Conservation (phyloP, 2,329 filamentous ascomycete genomes). For the Penicillium expansum region DNA sequence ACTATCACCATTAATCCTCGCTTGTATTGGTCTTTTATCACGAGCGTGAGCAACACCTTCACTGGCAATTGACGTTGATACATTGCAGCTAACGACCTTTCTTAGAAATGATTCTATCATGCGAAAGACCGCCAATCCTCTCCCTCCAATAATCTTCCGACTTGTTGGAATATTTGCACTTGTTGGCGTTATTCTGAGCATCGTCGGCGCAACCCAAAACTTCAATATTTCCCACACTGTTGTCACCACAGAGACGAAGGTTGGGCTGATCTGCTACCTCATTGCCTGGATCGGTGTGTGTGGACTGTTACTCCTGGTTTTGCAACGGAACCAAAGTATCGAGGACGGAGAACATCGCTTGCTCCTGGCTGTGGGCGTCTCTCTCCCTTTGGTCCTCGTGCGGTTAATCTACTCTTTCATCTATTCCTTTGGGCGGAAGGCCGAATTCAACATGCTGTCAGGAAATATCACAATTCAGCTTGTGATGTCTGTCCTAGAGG, state of each 20-base stretch:
- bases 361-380: conserved; percentile 27
- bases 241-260: background rate
- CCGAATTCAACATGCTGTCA: conserved; percentile 21
- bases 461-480: conserved; percentile 28
- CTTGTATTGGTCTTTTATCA: conserved; percentile 15
- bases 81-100: background rate
- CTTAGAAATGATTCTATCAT: conserved; percentile 7
- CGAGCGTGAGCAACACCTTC: conserved; percentile 17
- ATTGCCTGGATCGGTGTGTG: background rate
- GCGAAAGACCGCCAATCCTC: background rate
- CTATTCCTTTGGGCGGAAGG: conserved; percentile 24
- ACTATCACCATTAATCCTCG: conserved; percentile 19
- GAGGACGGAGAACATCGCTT: conserved; percentile 29
- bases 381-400: conserved; percentile 31
- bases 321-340: conserved; percentile 24
- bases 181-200: background rate
- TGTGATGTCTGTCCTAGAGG: conserved; percentile 32
- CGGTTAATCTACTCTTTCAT: conserved; percentile 33
- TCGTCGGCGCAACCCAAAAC: background rate
- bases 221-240: background rate
- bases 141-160: background rate
- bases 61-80: conserved; percentile 1
- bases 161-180: background rate
- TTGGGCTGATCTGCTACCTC: conserved; percentile 1
- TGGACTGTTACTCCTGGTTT: conserved; percentile 3